Evolutionary conservation across 2,329 filamentous ascomycete genomes (phyloP), one percentile per base, ranked within the genome.

Genomic region (Cercospora citrullina): DNA sequence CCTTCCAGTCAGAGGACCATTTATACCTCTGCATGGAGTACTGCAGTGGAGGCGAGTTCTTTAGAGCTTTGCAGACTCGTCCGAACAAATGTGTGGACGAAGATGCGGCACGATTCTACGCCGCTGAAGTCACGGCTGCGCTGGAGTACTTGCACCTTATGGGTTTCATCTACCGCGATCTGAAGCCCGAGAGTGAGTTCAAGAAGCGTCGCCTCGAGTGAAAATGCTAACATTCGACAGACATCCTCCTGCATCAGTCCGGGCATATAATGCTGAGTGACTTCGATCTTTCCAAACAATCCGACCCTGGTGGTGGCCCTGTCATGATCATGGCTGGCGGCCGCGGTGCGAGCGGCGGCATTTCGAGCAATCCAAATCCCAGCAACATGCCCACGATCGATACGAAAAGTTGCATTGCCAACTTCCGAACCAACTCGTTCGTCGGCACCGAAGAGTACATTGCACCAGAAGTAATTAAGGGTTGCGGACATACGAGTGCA

Each of bases 21-120:
- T 86, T 99, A 51, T 99, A 99, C 78, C 86, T 99, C n/a, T 99
- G 95, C 80, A 99, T 99, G 95, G 95, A 99, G 81, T 99, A 99
- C 79, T 99, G 95, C 85, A 98, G 94, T 75, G 95, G 95, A 72
- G 95, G 95, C 69, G 95, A 99, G 81, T 99, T 99, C 83, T 99
- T 99, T 85, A 87, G 95, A 79, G 95, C 95, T 28, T 84, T 99
- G 57, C 95, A 99, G 83, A 98, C 95, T 5, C 89, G 95, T 31
- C 95, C 95, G 9, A 96, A 96, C 75, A 99, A 98, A 82, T 98
- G 93, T 77, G 96, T 99, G 60, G 90, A 94, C 45, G 95, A 99
- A 79, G 95, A 99, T 69, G 95, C 97, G 75, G 95, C 95, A 53
- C 88, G 94, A 61, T 99, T 99, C 79, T 99, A 99, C 77, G 95